Base-by-base conservation (phyloP, 345 rosid genomes). In the Camelina laxa region DNA sequence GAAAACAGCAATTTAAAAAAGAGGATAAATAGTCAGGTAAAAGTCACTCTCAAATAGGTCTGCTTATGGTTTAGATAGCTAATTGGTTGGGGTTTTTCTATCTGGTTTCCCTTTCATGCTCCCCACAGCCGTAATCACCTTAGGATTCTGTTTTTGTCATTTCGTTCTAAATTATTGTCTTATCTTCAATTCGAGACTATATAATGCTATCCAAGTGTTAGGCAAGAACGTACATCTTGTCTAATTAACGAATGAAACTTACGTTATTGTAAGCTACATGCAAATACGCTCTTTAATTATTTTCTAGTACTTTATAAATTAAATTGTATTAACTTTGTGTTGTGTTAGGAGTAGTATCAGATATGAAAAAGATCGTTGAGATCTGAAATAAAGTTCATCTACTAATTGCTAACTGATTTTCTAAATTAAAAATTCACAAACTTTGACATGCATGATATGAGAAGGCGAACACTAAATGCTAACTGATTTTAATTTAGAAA, bases 61-160 rank as follows among this genome's bases (percentile, higher is more conserved):
- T 54, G 20, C 36, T 15, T 63, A 54, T 64, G 13, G 63, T 42
- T 54, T 15, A 63, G 11, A 54, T 6, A 63, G 47, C 12, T 12
- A 30, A 69, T 42, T 31, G 4, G 21, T 48, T 16, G 44, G 30
- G 22, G 17, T 57, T 45, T 57, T 53, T 15, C 56, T 57, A 49
- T 49, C 3, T 49, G 45, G 42, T 57, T 20, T 42, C 56, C n/a
- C 45, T 69, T 19, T 58, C 44, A 45, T 45, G 47, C 65, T 30
- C 65, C 70, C 55, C 65, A 56, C 31, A 65, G 20, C 35, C 7
- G 20, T 56, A 74, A 66, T 57, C 67, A 41, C 67, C 73, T 58
- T 74, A 17, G 31, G 60, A 59, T 67, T 36, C 60, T 59, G 42
- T 6, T 59, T 75, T 75, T 74, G 67, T 66, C 78, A 67, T 58